Evolutionary conservation across 495 filamentous ascomycete genomes (phyloP).

Genomic region (Neurospora discreta): DNA sequence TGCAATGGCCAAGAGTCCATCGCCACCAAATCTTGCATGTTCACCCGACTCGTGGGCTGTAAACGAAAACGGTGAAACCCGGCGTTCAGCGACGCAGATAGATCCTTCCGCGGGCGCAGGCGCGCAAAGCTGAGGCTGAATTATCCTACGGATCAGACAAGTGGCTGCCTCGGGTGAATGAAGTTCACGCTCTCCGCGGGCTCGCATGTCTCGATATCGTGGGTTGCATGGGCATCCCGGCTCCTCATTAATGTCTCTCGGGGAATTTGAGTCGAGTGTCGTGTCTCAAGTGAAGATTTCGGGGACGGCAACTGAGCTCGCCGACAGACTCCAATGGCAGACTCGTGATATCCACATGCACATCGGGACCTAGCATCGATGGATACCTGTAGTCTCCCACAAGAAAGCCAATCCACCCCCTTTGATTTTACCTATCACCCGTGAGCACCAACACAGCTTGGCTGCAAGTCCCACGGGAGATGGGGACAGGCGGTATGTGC

Average conservation of each 20-base stretch:
- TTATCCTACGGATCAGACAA: background rate
- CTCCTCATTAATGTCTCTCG: background rate
- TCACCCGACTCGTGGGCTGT: background rate
- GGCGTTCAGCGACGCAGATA: background rate
- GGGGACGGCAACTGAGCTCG: background rate
- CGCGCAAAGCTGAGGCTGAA: background rate
- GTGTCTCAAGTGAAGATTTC: too few relatives aligned
- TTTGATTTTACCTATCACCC: too few relatives aligned
- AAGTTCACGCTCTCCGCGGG: background rate
- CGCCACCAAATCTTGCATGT: background rate
- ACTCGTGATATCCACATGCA: too few relatives aligned
- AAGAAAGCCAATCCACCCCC: background rate
- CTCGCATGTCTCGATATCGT: background rate
- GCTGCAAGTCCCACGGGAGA: too few relatives aligned
- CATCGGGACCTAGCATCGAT: background rate
- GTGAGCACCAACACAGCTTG: too few relatives aligned
- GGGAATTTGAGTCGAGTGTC: too few relatives aligned
- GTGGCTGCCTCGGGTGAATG: background rate
- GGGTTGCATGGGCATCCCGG: background rate
- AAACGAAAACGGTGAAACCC: background rate
- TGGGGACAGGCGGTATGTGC: background rate
- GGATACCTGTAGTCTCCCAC: background rate
- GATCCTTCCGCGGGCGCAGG: background rate
- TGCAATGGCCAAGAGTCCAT: too few relatives aligned
- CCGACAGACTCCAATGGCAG: background rate